Base-by-base conservation (phyloP, 2,329 filamentous ascomycete species). In the Domatiomyces globalis region DNA sequence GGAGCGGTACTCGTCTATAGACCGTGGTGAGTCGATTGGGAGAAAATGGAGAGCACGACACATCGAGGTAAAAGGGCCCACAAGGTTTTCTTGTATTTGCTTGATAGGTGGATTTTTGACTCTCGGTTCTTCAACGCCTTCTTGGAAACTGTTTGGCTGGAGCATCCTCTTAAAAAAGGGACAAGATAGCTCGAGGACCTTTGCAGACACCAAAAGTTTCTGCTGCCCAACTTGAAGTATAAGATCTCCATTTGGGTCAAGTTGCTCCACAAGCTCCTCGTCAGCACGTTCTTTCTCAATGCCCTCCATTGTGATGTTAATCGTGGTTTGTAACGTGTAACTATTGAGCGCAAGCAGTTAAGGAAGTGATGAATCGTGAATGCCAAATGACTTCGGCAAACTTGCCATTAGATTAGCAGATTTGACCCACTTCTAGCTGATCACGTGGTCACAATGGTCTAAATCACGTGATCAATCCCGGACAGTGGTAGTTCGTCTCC, bases 51-150 rank as follows among this genome's bases (percentile, higher is more conserved):
- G 29, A 25, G 29, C 18, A 2, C 27, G 22, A 18, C 50, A 51
- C 3, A 51, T 51, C 18, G n/a, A 5, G n/a, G 2, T 8, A 22
- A 51, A 48, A 9, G 17, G 43, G 15, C 43, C 25, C 7, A 25
- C n/a, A n/a, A 48, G 45, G 2, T 51, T 45, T 48, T 51, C 50
- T 5, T 48, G 17, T 9, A 51, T 2, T 42, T 19, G 10, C 25
- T 51, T 51, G 50, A 33, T 25, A 8, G 50, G 50, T 25, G 50
- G 50, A 10, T 48, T 42, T 4, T 48, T 22, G 6, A n/a, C 8
- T 27, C 47, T 51, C 12, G 50, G 50, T 20, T 51, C 22, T 19
- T 51, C 45, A 20, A 48, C 22, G 5, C 50, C 50, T 48, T 51
- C 50, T 10, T 27, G 5, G 45, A 51, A 48, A n/a, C 22, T 17